Base-by-base conservation (phyloP, 805 yeast genomes). In the Barnettozyma pratensis region DNA sequence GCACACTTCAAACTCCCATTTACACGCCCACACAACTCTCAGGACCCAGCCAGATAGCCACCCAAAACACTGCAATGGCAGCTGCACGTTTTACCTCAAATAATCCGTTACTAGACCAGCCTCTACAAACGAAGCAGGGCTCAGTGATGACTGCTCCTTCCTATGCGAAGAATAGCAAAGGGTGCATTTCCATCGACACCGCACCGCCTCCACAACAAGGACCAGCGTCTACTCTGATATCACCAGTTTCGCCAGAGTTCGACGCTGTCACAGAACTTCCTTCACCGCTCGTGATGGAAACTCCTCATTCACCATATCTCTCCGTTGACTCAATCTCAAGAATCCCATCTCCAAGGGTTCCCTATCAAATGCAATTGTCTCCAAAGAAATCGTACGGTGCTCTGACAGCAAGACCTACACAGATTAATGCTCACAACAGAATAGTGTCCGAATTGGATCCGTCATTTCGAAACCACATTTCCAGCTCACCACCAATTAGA, bases 251-350 rank as follows among this genome's bases (percentile, higher is more conserved):
- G 32, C 64, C 53, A 52, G 63, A 42, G 52, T 57, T 64, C 53
- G 70, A 68, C 39, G 59, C 61, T 10, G 62, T 74, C 12, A 66
- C 76, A 2, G 75, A 69, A 44, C 59, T 75, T 19, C 80, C 80
- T 3, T 73, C 79, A 0, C 80, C 80, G 1, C 57, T 74, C 2
- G 55, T 68, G 4, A 31, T 27, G 8, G 34, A 31, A 11, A 31
- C 34, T 31, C 34, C 11, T 11, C 34, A 31, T 11, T 31, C 34
- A 31, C 34, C 34, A 8, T 11, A 31, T 31, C 8, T 31, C 11
- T 31, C 42, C 1, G 37, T 42, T 26, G 49, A 39, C 11, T 12
- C 40, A 6, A n/a, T 31, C 11, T 39, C 47, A 6, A 29, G 37
- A 28, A 28, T 36, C 7, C 36, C 39, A 5, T 46, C 49, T 8